These are phyloP conservation scores for Leccinellum albellum DNA, from an alignment of 768 basidiomycete genomes.

Conservation along the genomic window DNA sequence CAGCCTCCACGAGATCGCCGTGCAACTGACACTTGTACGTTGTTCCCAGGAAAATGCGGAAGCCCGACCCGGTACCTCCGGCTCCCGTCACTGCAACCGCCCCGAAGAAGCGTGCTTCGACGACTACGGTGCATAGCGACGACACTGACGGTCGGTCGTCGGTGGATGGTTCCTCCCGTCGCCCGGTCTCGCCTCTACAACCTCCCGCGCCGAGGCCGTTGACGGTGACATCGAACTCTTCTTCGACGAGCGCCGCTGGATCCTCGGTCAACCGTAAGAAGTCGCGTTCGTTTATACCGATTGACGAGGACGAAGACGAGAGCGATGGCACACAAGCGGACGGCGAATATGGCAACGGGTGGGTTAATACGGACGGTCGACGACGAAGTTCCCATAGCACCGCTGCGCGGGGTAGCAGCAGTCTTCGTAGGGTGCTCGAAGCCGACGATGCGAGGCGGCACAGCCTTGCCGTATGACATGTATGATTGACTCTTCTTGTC, in stretches of 20 bases:
- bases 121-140: slow-evolving; percentile 31
- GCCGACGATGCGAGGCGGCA: slow-evolving; percentile 58
- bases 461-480: slow-evolving; percentile 59
- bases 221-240: slow-evolving; percentile 34
- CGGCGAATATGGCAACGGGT: slow-evolving; percentile 55
- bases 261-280: slow-evolving; percentile 48
- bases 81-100: slow-evolving; percentile 25
- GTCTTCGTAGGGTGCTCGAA: slow-evolving; percentile 35
- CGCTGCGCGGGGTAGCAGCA: slow-evolving; percentile 17
- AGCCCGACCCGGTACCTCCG: slow-evolving; percentile 58
- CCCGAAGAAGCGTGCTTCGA: slow-evolving; percentile 44
- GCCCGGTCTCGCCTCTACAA: slow-evolving; percentile 28
- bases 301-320: slow-evolving; percentile 50
- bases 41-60: slow-evolving; percentile 75
- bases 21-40: slow-evolving; percentile 5
- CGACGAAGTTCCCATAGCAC: slow-evolving; percentile 37
- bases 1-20: neutral
- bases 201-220: slow-evolving; percentile 36
- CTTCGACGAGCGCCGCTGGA: slow-evolving; percentile 19
- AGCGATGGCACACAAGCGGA: slow-evolving; percentile 73
- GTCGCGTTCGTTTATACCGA: slow-evolving; percentile 43
- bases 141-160: slow-evolving; percentile 41
- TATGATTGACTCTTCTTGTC: slow-evolving; percentile 18
- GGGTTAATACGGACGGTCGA: slow-evolving; percentile 57
- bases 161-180: slow-evolving; percentile 32